phyloP scores from a whole-genome alignment of 1,284 basidiomycete species.

The Vanrija humicola region DNA sequence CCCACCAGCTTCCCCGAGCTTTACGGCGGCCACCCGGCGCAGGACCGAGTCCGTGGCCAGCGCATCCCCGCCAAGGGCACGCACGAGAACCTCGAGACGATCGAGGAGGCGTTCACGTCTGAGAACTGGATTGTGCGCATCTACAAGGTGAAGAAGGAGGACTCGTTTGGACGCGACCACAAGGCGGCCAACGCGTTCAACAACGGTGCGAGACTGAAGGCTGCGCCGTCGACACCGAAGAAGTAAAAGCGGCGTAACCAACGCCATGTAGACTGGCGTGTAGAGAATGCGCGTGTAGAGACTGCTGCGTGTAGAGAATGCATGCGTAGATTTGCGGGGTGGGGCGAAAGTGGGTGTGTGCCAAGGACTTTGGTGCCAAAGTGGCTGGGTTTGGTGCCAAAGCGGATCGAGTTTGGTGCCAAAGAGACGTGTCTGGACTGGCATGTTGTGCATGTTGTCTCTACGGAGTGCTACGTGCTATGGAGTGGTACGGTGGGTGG shows the following conservation, averaged over 20 bases:
- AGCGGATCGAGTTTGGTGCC: no score
- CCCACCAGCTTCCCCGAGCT: slow-evolving; percentile 74
- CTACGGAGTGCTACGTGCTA: no score
- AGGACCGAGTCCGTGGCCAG: slow-evolving; percentile 81
- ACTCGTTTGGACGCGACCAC: slow-evolving; percentile 79
- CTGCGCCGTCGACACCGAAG: slow-evolving; percentile 46
- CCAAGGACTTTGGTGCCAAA: no score
- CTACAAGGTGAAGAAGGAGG: slow-evolving; percentile 93
- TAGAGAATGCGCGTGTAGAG: no score
- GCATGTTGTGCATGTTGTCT: no score
- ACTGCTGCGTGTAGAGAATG: no score
- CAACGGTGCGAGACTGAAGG: slow-evolving; percentile 65
- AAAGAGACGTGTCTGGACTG: no score
- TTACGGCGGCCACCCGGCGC: slow-evolving; percentile 68
- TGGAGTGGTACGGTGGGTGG: no score
- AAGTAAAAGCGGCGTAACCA: neutral
- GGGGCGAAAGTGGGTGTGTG: no score
- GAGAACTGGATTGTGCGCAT: slow-evolving; percentile 99
- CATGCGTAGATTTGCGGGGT: no score
- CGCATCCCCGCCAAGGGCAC: slow-evolving; percentile 70
- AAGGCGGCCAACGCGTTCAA: slow-evolving; percentile 81
- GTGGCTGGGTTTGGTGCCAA: no score
- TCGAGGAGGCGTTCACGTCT: slow-evolving; percentile 92
- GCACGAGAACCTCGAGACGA: slow-evolving; percentile 63
- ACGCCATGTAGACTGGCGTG: no score